These are phyloP conservation scores for Sanguinoderma infundibulare DNA, from an alignment of 1,284 basidiomycete species.

Conservation along the genomic window DNA sequence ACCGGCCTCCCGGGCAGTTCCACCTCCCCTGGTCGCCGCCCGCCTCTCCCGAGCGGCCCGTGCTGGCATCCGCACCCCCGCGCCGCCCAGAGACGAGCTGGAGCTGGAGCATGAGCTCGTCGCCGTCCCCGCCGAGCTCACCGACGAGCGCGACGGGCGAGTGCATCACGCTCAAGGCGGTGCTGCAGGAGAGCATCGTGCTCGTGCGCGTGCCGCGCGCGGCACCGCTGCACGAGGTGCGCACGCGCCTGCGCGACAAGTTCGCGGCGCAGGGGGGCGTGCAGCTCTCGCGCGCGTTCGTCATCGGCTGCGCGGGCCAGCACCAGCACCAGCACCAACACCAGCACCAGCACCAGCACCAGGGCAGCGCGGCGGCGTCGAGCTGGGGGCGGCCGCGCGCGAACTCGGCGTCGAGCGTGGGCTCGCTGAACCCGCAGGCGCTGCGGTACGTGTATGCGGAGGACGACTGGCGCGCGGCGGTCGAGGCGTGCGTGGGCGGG, in stretches of 20 bases:
- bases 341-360: too few relatives aligned
- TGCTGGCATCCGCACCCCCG: neutral
- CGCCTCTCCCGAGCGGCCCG: conserved; percentile 28
- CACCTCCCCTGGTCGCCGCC: conserved; percentile 36
- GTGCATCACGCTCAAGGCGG: conserved; percentile 66
- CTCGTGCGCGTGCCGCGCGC: conserved; percentile 57
- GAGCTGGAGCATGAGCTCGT: conserved; percentile 5
- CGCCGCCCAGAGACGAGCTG: neutral
- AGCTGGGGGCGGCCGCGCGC: conserved; percentile 33
- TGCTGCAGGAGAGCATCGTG: conserved; percentile 62
- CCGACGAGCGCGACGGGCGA: conserved; percentile 25
- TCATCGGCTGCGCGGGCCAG: conserved; percentile 55
- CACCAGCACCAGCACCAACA: too few relatives aligned
- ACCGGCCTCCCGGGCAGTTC: conserved; percentile 37
- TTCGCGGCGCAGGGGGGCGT: conserved; percentile 62
- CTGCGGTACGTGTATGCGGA: conserved; percentile 44
- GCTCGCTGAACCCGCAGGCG: conserved; percentile 24
- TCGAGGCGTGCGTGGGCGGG: conserved; percentile 33
- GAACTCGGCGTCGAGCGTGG: conserved; percentile 43
- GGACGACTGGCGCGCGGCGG: conserved; percentile 45
- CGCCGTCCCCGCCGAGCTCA: conserved; percentile 4
- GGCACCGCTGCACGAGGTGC: conserved; percentile 52
- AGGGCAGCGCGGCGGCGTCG: conserved; percentile 18
- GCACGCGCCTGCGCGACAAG: conserved; percentile 61
- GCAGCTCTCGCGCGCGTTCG: conserved; percentile 55